Percentiles rank a stretch among this genome's conserved stretches.
These are phyloP conservation scores for Escallonia rubra DNA, from an alignment of 129 eudicot genomes.

Conservation along the genomic window DNA sequence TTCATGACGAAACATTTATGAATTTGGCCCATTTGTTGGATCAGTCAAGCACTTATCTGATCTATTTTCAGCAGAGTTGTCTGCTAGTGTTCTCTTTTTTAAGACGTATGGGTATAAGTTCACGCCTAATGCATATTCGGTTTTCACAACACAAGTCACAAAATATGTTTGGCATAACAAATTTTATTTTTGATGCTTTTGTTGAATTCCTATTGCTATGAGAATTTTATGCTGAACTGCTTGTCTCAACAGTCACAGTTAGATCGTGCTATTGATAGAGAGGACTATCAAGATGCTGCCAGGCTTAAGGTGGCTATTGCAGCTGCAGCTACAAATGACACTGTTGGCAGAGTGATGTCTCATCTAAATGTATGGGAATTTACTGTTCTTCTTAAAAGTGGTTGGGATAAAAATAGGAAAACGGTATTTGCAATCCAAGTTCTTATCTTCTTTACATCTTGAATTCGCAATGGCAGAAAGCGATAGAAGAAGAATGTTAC, in stretches of 20 bases:
- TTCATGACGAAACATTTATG: too few relatives aligned
- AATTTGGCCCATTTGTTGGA: too few relatives aligned
- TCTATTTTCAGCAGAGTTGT: neutral
- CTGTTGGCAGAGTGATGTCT: conserved; percentile 86
- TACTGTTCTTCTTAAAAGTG: neutral
- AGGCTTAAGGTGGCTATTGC: conserved; percentile 96
- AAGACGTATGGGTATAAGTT: neutral
- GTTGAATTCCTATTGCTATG: neutral
- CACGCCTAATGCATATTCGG: neutral
- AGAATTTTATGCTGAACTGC: conserved; percentile 1
- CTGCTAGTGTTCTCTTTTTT: neutral
- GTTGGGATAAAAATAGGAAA: neutral
- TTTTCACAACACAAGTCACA: neutral
- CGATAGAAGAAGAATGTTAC: conserved; percentile 77
- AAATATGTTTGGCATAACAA: too few relatives aligned
- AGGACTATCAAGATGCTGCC: conserved; percentile 92
- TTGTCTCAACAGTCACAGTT: conserved; percentile 62
- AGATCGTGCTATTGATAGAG: conserved; percentile 54
- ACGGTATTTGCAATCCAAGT: neutral
- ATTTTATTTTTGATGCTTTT: neutral
- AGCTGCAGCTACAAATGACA: conserved; percentile 81
- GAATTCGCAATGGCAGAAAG: conserved; percentile 49
- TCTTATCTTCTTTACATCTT: neutral
- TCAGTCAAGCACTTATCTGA: too few relatives aligned
- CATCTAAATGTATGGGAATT: conserved; percentile 50